These are phyloP conservation scores for Monosporascus ibericus DNA, from an alignment of 2,329 filamentous ascomycete species.

Conservation along the genomic window DNA sequence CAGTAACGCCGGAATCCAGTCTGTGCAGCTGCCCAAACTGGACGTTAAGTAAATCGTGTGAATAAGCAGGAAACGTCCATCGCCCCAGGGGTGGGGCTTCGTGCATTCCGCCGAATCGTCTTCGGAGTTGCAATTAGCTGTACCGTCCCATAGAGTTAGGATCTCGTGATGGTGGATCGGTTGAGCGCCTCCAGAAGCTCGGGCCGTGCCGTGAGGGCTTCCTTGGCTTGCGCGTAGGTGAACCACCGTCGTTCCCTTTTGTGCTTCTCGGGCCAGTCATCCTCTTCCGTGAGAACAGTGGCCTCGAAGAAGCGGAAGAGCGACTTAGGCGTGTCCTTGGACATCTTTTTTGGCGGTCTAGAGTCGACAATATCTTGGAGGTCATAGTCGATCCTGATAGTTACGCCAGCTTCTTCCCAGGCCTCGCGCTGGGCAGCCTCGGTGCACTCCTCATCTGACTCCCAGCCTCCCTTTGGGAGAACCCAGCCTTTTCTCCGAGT, in stretches of 20 bases:
- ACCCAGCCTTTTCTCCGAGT: slow-evolving; percentile 91
- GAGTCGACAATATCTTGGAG: slow-evolving; percentile 82
- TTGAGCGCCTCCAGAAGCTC: slow-evolving; percentile 85
- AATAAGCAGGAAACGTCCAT: slow-evolving; percentile 3
- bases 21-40: background rate
- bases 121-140: background rate
- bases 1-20: slow-evolving; percentile 23
- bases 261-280: slow-evolving; percentile 87
- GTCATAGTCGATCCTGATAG: slow-evolving; percentile 77
- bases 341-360: slow-evolving; percentile 68
- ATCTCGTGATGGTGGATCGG: slow-evolving; percentile 64
- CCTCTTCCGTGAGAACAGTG: slow-evolving; percentile 78
- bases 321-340: slow-evolving; percentile 54
- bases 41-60: slow-evolving; percentile 2
- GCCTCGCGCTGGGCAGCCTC: slow-evolving; percentile 85
- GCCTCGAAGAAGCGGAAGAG: slow-evolving; percentile 81
- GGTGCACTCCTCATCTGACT: slow-evolving; percentile 82
- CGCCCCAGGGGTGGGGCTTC: background rate
- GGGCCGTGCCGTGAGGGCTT: slow-evolving; percentile 69
- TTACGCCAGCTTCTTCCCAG: slow-evolving; percentile 96
- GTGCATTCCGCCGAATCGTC: background rate
- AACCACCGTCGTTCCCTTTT: slow-evolving; percentile 92
- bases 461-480: slow-evolving; percentile 95
- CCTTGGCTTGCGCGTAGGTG: slow-evolving; percentile 73
- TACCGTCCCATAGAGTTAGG: slow-evolving; percentile 13